Evolutionary conservation across 75 land plant genomes (phyloP), one percentile per base, ranked within the genome.

Genomic region (Azolla pinnata): DNA sequence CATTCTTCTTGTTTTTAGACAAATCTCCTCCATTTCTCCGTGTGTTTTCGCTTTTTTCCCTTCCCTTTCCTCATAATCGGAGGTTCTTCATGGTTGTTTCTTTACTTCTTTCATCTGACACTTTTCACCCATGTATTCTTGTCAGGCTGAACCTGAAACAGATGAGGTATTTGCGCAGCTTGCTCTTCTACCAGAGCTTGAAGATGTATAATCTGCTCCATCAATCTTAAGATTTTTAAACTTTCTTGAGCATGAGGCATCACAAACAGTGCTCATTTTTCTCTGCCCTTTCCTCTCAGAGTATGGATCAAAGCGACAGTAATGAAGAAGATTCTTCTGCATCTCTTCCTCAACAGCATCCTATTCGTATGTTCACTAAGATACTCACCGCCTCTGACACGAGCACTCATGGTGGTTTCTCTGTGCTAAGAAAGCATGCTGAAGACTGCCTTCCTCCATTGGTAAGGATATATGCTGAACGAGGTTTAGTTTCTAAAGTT

Each of bases 81-180:
- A n/a, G n/a, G n/a, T n/a, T n/a, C n/a, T n/a, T n/a, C n/a, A n/a
- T n/a, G n/a, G n/a, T n/a, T n/a, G n/a, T n/a, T n/a, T n/a, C n/a
- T n/a, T n/a, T n/a, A n/a, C n/a, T n/a, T n/a, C n/a, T n/a, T n/a
- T n/a, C n/a, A n/a, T n/a, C n/a, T n/a, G n/a, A n/a, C n/a, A n/a
- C n/a, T n/a, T n/a, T n/a, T n/a, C n/a, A n/a, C n/a, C n/a, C n/a
- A n/a, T n/a, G n/a, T n/a, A n/a, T n/a, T n/a, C n/a, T n/a, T n/a
- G n/a, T 56, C 49, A 91, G 97, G 97, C 97, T 47, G 93, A 91
- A 70, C 66, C 76, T n/a, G 93, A 91, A n/a, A 80, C 86, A 0
- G 97, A 91, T 71, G 92, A 92, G 66, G 95, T 91, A 34, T 88
- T 77, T 71, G 97, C 95, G 4, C 90, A 86, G 32, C 65, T 90